A percentile compares a stretch with the other conserved stretches of the same genome.
These are phyloP conservation scores for Botrytis elliptica DNA, from an alignment of 2,329 filamentous ascomycete species.

Conservation along the genomic window DNA sequence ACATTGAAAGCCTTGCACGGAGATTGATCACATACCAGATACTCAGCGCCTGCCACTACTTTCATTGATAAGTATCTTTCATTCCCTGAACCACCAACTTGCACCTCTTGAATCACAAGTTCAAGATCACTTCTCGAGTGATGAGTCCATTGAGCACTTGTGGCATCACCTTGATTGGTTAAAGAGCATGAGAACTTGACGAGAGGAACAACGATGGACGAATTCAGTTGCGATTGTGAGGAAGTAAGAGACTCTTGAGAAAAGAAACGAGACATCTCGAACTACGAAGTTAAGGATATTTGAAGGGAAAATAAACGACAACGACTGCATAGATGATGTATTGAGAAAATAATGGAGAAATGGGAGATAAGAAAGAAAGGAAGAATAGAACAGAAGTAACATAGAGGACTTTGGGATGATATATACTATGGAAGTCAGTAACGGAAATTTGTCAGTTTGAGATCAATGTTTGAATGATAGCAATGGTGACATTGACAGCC, in stretches of 20 bases:
- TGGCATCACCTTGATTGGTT: conserved; percentile 26
- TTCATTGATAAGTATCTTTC: conserved; percentile 37
- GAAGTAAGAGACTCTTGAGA: conserved; percentile 15
- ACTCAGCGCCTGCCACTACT: conserved; percentile 43
- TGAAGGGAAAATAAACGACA: not conserved
- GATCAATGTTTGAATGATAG: conserved; percentile 17
- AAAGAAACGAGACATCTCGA: conserved; percentile 30
- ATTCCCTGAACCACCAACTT: conserved; percentile 27
- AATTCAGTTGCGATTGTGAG: conserved; percentile 25
- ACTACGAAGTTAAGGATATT: not conserved
- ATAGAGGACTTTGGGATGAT: not conserved
- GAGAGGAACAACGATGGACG: conserved; percentile 31
- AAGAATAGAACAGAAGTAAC: not conserved
- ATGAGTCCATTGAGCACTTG: conserved; percentile 36
- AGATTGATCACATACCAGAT: conserved; percentile 42
- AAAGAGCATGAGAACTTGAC: conserved; percentile 38
- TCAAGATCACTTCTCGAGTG: conserved; percentile 33
- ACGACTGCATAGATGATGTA: not conserved
- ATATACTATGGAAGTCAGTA: not conserved
- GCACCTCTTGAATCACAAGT: conserved; percentile 32
- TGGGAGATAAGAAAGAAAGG: not conserved
- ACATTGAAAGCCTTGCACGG: not conserved
- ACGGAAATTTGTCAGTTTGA: not conserved
- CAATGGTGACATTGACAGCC: conserved; percentile 5
- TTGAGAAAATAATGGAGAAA: not conserved